phyloP scores from a whole-genome alignment of 2,329 filamentous ascomycete species.

The Colletotrichum eleusines region DNA sequence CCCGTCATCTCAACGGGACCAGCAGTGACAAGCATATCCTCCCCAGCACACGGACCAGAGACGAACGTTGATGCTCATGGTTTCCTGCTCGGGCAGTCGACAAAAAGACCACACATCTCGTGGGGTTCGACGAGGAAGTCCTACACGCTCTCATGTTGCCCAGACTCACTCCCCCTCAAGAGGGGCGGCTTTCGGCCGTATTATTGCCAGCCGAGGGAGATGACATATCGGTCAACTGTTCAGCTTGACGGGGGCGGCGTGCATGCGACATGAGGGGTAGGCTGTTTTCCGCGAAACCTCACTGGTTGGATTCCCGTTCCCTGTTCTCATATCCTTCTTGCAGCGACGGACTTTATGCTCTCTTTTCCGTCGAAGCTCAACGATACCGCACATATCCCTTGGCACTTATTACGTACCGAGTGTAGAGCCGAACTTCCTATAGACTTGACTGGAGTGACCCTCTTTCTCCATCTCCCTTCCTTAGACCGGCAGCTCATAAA shows the following conservation, averaged over 20 bases:
- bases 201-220: background rate
- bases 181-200: background rate
- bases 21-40: slow-evolving; percentile 7
- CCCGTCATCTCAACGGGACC: background rate
- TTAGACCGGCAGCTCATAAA: background rate
- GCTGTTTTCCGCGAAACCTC: background rate
- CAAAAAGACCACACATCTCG: background rate
- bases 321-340: background rate
- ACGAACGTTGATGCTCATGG: slow-evolving; percentile 1
- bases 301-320: background rate
- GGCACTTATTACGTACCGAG: background rate
- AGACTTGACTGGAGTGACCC: too few relatives aligned
- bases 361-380: background rate
- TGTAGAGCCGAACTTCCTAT: too few relatives aligned
- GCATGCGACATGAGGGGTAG: background rate
- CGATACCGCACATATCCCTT: background rate
- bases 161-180: background rate
- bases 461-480: background rate
- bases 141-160: slow-evolving; percentile 24
- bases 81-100: slow-evolving; percentile 6
- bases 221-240: slow-evolving; percentile 7
- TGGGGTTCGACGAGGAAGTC: slow-evolving; percentile 3
- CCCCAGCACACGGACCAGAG: background rate
- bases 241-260: background rate
- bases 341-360: background rate